Percentiles rank a stretch among this genome's conserved stretches.
phyloP scores from a whole-genome alignment of 2,329 filamentous ascomycete species.

The Botrytis squamosa region DNA sequence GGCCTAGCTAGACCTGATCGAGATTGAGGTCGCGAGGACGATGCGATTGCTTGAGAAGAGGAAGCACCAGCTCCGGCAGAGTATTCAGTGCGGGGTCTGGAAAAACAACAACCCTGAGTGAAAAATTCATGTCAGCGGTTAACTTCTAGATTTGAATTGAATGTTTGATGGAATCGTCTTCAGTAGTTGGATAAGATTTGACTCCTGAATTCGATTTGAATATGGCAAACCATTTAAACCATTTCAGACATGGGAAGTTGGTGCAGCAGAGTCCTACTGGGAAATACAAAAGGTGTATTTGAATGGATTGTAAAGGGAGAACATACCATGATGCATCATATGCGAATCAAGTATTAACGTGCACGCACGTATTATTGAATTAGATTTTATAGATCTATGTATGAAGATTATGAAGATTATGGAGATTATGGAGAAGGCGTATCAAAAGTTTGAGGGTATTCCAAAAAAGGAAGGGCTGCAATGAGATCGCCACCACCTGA shows the following conservation, averaged over 20 bases:
- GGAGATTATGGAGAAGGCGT: not conserved
- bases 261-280: not conserved
- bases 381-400: slow-evolving; percentile 1
- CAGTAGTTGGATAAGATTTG: not conserved
- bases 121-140: not conserved
- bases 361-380: slow-evolving; percentile 18
- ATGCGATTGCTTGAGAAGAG: slow-evolving; percentile 52
- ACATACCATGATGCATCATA: slow-evolving; percentile 24
- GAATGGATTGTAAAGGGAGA: not conserved
- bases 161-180: not conserved
- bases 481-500: not conserved
- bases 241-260: not conserved
- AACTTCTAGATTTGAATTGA: not conserved
- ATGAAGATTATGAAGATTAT: not conserved
- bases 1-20: slow-evolving; percentile 28
- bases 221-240: not conserved
- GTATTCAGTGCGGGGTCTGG: slow-evolving; percentile 54
- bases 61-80: slow-evolving; percentile 43
- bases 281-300: not conserved
- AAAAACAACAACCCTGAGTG: slow-evolving; percentile 61
- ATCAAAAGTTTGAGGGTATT: slow-evolving; percentile 8
- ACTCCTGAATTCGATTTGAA: not conserved
- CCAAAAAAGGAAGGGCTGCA: not conserved
- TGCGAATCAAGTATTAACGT: not conserved
- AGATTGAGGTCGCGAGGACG: slow-evolving; percentile 29